Conservation (phyloP, 495 filamentous ascomycete genomes). For the Podospora pseudoanserina region DNA sequence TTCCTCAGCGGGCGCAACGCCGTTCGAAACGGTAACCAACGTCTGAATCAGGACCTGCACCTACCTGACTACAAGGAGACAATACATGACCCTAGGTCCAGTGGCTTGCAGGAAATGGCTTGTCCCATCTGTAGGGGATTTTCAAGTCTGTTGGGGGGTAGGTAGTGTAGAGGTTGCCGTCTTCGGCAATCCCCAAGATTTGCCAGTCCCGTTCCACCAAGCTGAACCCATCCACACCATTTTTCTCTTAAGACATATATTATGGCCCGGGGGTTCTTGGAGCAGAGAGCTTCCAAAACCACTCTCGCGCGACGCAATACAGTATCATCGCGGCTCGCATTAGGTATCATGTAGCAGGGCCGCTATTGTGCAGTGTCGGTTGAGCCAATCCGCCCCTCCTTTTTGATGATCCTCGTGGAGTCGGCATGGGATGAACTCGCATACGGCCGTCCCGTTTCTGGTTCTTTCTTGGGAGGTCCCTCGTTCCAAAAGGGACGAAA, state of each 20-base stretch:
- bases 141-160: background rate
- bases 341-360: background rate
- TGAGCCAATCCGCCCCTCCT: background rate
- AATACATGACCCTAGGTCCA: background rate
- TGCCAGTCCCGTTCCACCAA: slow-evolving; percentile 6
- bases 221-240: slow-evolving; percentile 8
- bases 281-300: background rate
- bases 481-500: background rate
- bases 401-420: background rate
- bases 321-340: background rate
- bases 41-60: background rate
- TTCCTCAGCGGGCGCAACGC: background rate
- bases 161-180: background rate
- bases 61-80: background rate
- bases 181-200: slow-evolving; percentile 11
- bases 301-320: background rate
- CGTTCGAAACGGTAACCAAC: slow-evolving; percentile 3
- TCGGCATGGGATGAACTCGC: background rate
- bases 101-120: slow-evolving; percentile 1
- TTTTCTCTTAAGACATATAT: slow-evolving; percentile 8
- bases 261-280: background rate
- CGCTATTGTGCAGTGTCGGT: background rate
- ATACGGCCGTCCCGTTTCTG: background rate
- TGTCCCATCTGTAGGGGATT: slow-evolving; percentile 9
- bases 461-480: no score